A percentile compares a stretch with the other conserved stretches of the same genome.
Evolutionary conservation across 2,329 filamentous ascomycete genomes (phyloP).

Genomic region (Aspergillus fructus): DNA sequence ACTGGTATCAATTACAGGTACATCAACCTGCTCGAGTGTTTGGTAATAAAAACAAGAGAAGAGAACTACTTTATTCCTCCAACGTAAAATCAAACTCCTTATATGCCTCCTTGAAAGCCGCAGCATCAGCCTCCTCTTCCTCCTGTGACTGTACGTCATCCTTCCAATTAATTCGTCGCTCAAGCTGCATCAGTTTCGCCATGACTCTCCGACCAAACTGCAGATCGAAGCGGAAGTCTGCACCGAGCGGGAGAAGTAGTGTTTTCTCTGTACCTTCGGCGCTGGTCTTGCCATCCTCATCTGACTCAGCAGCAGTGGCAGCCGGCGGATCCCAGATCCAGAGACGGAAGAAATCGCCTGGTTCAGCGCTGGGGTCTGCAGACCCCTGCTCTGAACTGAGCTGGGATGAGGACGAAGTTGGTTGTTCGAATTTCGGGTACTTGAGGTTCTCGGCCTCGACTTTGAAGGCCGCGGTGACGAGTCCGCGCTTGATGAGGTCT

Average conservation of each 20-base stretch:
- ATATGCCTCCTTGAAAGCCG: conserved; percentile 77
- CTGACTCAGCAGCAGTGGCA: conserved; percentile 7
- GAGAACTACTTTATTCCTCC: conserved; percentile 23
- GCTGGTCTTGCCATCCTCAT: conserved; percentile 6
- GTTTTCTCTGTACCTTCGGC: conserved; percentile 53
- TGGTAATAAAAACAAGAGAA: neutral
- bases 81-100: conserved; percentile 82
- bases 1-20: neutral
- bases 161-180: conserved; percentile 78
- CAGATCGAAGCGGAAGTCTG: conserved; percentile 76
- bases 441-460: conserved; percentile 77
- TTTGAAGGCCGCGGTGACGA: conserved; percentile 85
- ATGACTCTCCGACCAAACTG: conserved; percentile 87
- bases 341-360: conserved; percentile 72
- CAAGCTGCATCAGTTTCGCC: conserved; percentile 80
- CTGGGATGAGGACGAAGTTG: conserved; percentile 26
- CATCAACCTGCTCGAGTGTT: no score
- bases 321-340: conserved; percentile 66
- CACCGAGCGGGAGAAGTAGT: conserved; percentile 71
- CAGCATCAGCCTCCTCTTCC: conserved; percentile 77
- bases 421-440: conserved; percentile 54
- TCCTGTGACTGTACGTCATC: conserved; percentile 74
- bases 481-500: conserved; percentile 65
- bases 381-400: neutral
- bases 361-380: conserved; percentile 40